phyloP scores from a whole-genome alignment of 257 asterid genomes.

The Datura wrightii region DNA sequence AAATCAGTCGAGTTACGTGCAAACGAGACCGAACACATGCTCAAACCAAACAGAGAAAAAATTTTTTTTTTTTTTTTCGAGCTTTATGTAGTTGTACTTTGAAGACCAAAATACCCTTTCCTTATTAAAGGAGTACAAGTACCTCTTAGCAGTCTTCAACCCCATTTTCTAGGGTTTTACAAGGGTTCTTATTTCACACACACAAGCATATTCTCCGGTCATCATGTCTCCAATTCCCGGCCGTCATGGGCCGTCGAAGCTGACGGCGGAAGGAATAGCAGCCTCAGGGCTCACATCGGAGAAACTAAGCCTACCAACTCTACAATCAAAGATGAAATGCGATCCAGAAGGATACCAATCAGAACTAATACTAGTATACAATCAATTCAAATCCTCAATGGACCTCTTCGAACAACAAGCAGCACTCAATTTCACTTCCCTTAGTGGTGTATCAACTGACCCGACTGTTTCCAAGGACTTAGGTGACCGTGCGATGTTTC shows the following conservation, averaged over 20 bases:
- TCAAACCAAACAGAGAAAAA: too few species aligned
- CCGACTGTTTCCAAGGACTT: constrained; percentile 70
- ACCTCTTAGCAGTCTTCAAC: neutral
- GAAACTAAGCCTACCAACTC: constrained; percentile 63
- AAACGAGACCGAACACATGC: too few species aligned
- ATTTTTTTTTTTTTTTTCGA: neutral
- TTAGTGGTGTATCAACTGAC: constrained; percentile 71
- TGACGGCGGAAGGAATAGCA: constrained; percentile 48
- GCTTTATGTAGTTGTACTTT: constrained; percentile 9
- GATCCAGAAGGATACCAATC: constrained; percentile 87
- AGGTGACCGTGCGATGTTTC: constrained; percentile 76
- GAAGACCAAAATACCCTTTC: constrained; percentile 15
- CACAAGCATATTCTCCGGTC: neutral
- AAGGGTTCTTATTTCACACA: constrained; percentile 26
- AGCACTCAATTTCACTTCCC: constrained; percentile 73
- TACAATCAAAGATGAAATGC: constrained; percentile 80
- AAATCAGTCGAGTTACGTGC: too few species aligned
- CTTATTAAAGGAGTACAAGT: neutral
- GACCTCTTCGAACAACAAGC: constrained; percentile 86
- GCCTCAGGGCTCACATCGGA: constrained; percentile 66
- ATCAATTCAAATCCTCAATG: constrained; percentile 78
- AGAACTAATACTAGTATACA: constrained; percentile 66
- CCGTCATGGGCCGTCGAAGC: constrained; percentile 34
- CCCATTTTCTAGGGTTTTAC: constrained; percentile 33
- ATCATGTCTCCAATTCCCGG: constrained; percentile 42